Evolutionary conservation across 2,329 filamentous ascomycete genomes (phyloP).

Genomic region (Chaetomiaceae sp.): DNA sequence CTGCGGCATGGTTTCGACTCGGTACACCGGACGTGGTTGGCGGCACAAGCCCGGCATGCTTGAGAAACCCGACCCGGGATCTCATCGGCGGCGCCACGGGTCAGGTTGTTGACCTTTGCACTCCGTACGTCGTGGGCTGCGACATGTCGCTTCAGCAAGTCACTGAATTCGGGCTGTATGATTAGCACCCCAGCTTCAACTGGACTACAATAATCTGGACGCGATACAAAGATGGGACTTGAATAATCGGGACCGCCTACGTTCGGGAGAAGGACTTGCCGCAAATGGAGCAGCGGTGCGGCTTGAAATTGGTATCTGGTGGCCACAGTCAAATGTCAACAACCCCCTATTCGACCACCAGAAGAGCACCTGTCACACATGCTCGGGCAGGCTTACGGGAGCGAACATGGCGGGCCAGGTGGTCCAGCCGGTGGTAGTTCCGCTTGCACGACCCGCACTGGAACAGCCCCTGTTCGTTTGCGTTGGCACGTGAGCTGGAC

Average conservation of each 20-base stretch:
- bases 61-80: slow-evolving; percentile 1
- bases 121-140: slow-evolving; percentile 6
- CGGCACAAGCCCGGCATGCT: slow-evolving; percentile 6
- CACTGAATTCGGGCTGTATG: background rate
- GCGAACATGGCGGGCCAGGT: slow-evolving; percentile 7
- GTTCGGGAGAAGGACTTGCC: slow-evolving; percentile 7
- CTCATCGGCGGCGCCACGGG: slow-evolving; percentile 1
- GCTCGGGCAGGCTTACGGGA: background rate
- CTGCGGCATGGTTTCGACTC: slow-evolving; percentile 4
- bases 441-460: slow-evolving; percentile 9
- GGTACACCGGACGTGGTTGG: slow-evolving; percentile 7
- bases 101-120: slow-evolving; percentile 9
- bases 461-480: slow-evolving; percentile 7
- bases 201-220: background rate
- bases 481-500: too few species aligned
- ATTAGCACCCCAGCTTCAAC: background rate
- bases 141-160: slow-evolving; percentile 8
- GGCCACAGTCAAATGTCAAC: background rate
- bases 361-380: background rate
- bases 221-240: too few species aligned
- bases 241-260: background rate
- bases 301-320: slow-evolving; percentile 9
- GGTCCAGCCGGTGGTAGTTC: slow-evolving; percentile 3
- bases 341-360: background rate
- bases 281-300: slow-evolving; percentile 6